phyloP scores from a whole-genome alignment of 2,329 filamentous ascomycete genomes.

The Botryotinia convoluta region DNA sequence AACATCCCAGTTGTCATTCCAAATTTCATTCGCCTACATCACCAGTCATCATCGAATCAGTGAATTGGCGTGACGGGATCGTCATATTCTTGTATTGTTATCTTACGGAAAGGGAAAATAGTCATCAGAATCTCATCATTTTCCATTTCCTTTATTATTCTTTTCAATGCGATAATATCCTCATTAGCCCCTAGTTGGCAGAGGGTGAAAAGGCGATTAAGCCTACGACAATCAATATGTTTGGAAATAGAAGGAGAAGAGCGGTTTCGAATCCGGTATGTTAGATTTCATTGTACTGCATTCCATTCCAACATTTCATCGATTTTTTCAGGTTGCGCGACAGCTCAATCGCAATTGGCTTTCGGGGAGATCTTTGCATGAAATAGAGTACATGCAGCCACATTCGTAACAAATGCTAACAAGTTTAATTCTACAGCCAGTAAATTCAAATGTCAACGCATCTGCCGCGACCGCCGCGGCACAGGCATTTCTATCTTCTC shows the following conservation, averaged over 20 bases:
- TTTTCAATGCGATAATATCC: conserved; percentile 35
- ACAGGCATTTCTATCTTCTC: conserved; percentile 72
- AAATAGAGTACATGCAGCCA: conserved; percentile 8
- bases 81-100: not conserved
- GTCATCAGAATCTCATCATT: not conserved
- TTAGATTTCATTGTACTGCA: conserved; percentile 17
- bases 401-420: conserved; percentile 29
- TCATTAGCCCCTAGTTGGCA: conserved; percentile 39
- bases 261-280: conserved; percentile 45
- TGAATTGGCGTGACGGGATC: not conserved
- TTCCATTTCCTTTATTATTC: conserved; percentile 13
- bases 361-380: not conserved
- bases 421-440: conserved; percentile 48
- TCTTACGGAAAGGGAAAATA: not conserved
- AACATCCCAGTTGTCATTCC: conserved; percentile 18
- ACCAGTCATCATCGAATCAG: conserved; percentile 20
- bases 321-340: conserved; percentile 2
- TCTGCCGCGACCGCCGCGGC: conserved; percentile 77
- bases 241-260: conserved; percentile 39
- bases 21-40: conserved; percentile 21
- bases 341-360: conserved; percentile 15
- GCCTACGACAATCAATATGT: conserved; percentile 34
- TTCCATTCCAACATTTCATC: conserved; percentile 13
- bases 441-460: conserved; percentile 63
- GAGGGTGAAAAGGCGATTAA: conserved; percentile 28